A percentile compares a stretch with the other conserved stretches of the same genome.
Conservation (phyloP, 495 filamentous ascomycete genomes). For the Daldinia childiae region DNA sequence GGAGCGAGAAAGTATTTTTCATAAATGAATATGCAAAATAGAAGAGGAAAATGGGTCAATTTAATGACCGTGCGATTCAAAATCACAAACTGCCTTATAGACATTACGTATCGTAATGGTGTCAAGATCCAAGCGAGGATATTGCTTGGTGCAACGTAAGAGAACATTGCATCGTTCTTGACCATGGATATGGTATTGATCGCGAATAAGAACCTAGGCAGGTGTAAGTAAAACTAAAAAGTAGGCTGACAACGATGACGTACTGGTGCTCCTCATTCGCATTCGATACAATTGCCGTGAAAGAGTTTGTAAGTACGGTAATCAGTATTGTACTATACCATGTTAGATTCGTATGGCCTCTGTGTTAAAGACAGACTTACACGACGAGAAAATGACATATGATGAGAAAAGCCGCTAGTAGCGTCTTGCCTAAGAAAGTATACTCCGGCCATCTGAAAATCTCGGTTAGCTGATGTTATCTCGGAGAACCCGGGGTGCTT, state of each 20-base stretch:
- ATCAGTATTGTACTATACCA: conserved; percentile 77
- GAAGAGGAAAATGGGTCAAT: conserved; percentile 83
- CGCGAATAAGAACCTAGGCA: conserved; percentile 77
- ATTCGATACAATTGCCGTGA: conserved; percentile 92
- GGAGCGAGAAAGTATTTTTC: conserved; percentile 78
- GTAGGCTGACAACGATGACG: conserved; percentile 5
- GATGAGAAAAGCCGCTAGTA: conserved; percentile 84
- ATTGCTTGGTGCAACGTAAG: conserved; percentile 88
- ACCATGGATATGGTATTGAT: conserved; percentile 97
- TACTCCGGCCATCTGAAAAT: conserved; percentile 76
- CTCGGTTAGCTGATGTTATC: conserved; percentile 45
- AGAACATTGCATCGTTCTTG: conserved; percentile 92
- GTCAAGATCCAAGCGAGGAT: conserved; percentile 86
- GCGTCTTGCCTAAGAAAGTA: conserved; percentile 75
- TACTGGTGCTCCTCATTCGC: conserved; percentile 89
- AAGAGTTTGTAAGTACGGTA: conserved; percentile 91
- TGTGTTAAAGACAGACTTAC: conserved; percentile 43
- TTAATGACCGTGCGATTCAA: conserved; percentile 90
- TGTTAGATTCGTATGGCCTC: conserved; percentile 25
- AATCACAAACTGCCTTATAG: conserved; percentile 79
- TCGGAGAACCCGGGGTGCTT: neutral
- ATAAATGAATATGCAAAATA: conserved; percentile 86
- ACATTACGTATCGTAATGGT: conserved; percentile 79
- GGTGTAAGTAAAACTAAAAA: conserved; percentile 11
- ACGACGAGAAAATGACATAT: conserved; percentile 96